Conservation (phyloP, 371 early-diverging fungal genomes). For the Rhizopus stolonifer region DNA sequence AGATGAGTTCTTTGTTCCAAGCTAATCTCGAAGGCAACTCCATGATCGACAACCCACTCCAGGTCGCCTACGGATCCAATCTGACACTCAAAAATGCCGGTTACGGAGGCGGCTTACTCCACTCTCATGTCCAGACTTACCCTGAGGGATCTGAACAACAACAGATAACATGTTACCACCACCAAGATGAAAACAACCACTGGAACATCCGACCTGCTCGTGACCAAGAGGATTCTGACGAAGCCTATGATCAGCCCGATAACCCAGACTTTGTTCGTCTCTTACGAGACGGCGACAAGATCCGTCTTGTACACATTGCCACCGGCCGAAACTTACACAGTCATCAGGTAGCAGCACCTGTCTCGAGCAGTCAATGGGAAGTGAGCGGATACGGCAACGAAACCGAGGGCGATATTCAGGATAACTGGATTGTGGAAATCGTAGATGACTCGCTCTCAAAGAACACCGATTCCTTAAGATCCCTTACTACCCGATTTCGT, state of each 20-base stretch:
- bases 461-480: slow-evolving; percentile 53
- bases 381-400: slow-evolving; percentile 84
- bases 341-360: slow-evolving; percentile 80
- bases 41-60: slow-evolving; percentile 81
- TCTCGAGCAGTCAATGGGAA: slow-evolving; percentile 83
- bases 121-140: slow-evolving; percentile 95
- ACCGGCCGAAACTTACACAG: slow-evolving; percentile 86
- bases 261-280: slow-evolving; percentile 52
- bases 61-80: slow-evolving; percentile 92
- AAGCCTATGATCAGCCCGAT: slow-evolving; percentile 35
- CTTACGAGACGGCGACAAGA: slow-evolving; percentile 77
- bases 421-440: slow-evolving; percentile 90
- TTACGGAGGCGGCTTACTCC: slow-evolving; percentile 95
- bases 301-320: slow-evolving; percentile 78
- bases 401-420: slow-evolving; percentile 75
- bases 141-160: slow-evolving; percentile 95
- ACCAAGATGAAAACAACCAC: slow-evolving; percentile 97
- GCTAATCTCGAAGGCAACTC: slow-evolving; percentile 86
- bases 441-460: slow-evolving; percentile 62
- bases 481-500: slow-evolving; percentile 88
- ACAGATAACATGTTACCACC: slow-evolving; percentile 98
- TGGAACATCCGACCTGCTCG: slow-evolving; percentile 71
- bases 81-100: slow-evolving; percentile 89
- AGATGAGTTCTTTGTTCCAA: slow-evolving; percentile 99
- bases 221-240: slow-evolving; percentile 27